These are phyloP conservation scores for Trichoderma gracile DNA, from an alignment of 2,329 filamentous ascomycete genomes.

Conservation along the genomic window DNA sequence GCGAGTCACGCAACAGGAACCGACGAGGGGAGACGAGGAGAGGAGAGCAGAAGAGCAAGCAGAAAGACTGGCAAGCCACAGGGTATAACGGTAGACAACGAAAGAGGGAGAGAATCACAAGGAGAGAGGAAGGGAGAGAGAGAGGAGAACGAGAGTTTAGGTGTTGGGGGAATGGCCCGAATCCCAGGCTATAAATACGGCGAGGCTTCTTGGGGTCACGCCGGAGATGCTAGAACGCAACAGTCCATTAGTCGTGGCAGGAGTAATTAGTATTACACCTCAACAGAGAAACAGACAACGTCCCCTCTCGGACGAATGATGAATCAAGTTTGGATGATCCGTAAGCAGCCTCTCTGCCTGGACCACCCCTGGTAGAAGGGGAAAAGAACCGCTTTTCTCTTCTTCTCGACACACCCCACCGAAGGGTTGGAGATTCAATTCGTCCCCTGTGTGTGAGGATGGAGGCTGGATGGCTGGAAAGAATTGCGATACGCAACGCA, in stretches of 20 bases:
- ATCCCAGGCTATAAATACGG: constrained; percentile 18
- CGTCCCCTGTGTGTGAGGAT: too few species aligned
- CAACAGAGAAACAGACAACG: not conserved
- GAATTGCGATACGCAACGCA: too few species aligned
- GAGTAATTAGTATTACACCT: not conserved
- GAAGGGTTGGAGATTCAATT: not conserved
- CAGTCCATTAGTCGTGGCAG: not conserved
- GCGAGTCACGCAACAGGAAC: constrained; percentile 18
- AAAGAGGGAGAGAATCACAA: not conserved
- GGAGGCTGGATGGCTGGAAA: too few species aligned
- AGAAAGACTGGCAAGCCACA: not conserved
- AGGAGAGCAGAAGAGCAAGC: not conserved
- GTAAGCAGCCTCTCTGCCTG: constrained; percentile 6
- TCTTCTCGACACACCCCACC: not conserved
- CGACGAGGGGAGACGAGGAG: constrained; percentile 15
- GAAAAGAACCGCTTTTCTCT: not conserved
- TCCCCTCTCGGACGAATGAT: not conserved
- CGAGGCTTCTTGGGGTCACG: not conserved
- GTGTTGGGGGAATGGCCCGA: not conserved
- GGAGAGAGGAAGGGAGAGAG: not conserved
- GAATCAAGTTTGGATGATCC: constrained; percentile 11
- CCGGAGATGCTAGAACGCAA: constrained; percentile 18
- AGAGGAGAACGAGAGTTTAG: not conserved
- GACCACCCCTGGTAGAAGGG: not conserved
- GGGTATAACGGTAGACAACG: not conserved